Conservation (phyloP, 106 monocot species). For the Gastrodia elata region DNA sequence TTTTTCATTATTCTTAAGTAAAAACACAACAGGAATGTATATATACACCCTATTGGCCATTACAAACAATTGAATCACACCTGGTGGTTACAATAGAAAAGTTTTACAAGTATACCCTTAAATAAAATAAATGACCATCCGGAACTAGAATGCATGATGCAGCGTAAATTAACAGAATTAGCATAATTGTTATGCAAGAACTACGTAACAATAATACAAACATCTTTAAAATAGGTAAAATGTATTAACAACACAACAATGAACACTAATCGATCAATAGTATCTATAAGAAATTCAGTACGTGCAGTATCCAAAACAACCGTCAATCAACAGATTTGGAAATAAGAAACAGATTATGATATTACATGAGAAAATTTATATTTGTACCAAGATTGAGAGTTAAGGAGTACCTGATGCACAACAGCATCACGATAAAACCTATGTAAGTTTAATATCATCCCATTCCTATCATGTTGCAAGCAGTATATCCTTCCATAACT, state of each 20-base stretch:
- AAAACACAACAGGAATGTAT: no score
- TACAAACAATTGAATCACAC: no score
- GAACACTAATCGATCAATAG: background rate
- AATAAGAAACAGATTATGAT: background rate
- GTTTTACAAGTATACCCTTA: no score
- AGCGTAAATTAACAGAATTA: background rate
- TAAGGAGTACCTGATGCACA: slow-evolving; percentile 61
- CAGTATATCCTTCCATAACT: slow-evolving; percentile 99
- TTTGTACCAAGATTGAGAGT: background rate
- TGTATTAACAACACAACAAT: background rate
- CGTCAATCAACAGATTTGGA: background rate
- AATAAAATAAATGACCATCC: no score
- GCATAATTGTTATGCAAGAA: background rate
- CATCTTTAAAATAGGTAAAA: background rate
- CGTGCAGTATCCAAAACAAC: background rate
- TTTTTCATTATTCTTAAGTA: no score
- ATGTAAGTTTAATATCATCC: slow-evolving; percentile 60
- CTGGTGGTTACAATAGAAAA: no score
- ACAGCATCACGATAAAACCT: slow-evolving; percentile 99
- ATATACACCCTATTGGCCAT: no score
- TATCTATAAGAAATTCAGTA: background rate
- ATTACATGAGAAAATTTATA: background rate
- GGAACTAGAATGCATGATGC: no score
- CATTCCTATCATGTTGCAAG: slow-evolving; percentile 71
- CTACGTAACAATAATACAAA: background rate